Percentiles rank a stretch among this genome's conserved stretches.
These are phyloP conservation scores for Bipolaris victoriae DNA, from an alignment of 2,329 filamentous ascomycete genomes.

Conservation along the genomic window DNA sequence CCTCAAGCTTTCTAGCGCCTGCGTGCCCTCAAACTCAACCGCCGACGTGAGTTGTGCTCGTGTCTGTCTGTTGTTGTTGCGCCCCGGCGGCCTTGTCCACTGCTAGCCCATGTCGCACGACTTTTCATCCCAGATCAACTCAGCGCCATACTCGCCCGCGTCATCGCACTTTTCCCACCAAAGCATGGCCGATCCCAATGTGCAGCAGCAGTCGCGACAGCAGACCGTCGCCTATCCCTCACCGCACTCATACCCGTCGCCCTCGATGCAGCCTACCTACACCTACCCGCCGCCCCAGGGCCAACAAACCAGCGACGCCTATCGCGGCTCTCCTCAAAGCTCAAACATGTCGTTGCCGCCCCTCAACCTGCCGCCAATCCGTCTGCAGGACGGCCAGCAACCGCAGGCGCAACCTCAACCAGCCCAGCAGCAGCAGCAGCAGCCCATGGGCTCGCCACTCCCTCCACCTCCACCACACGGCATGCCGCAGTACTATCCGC, in stretches of 20 bases:
- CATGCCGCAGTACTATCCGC: slow-evolving; percentile 60
- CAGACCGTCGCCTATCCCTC: slow-evolving; percentile 51
- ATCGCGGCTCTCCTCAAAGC: slow-evolving; percentile 55
- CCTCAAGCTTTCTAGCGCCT: slow-evolving; percentile 21
- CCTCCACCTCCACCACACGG: slow-evolving; percentile 58
- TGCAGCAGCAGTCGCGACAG: slow-evolving; percentile 42
- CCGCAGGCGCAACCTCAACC: slow-evolving; percentile 37
- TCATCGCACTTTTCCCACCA: slow-evolving; percentile 41
- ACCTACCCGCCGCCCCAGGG: slow-evolving; percentile 54
- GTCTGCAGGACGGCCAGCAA: slow-evolving; percentile 55
- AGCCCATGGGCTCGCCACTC: slow-evolving; percentile 59
- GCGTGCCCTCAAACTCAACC: slow-evolving; percentile 23
- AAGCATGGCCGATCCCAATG: slow-evolving; percentile 44
- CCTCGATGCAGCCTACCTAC: slow-evolving; percentile 58
- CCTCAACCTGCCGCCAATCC: slow-evolving; percentile 59
- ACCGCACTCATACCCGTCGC: slow-evolving; percentile 58
- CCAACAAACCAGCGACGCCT: slow-evolving; percentile 49
- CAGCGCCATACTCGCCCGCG: slow-evolving; percentile 42
- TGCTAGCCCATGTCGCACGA: slow-evolving; percentile 45
- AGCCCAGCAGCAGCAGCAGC: slow-evolving; percentile 30
- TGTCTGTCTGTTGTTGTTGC: slow-evolving; percentile 25
- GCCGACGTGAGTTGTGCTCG: slow-evolving; percentile 14
- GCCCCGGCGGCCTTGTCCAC: slow-evolving; percentile 32
- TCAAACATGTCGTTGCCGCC: slow-evolving; percentile 54
- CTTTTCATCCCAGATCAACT: slow-evolving; percentile 31